A percentile compares a stretch with the other conserved stretches of the same genome.
These are phyloP conservation scores for Annulohypoxylon truncatum DNA, from an alignment of 2,329 filamentous ascomycete genomes.

Conservation along the genomic window DNA sequence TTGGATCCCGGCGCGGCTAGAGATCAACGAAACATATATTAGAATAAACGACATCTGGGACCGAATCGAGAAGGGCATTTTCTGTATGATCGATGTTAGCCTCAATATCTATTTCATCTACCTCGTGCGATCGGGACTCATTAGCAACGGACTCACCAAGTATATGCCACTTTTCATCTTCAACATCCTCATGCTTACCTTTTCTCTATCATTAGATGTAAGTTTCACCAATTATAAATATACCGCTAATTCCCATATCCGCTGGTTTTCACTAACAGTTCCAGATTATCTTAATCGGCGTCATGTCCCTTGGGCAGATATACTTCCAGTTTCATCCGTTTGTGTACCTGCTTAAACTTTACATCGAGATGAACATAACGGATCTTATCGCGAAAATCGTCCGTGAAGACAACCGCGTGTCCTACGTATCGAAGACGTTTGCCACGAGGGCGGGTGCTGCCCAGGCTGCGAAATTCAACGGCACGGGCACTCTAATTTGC, in stretches of 20 bases:
- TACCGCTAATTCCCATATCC: too few relatives aligned
- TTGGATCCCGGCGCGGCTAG: conserved; percentile 62
- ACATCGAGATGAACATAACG: conserved; percentile 42
- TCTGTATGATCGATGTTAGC: conserved; percentile 60
- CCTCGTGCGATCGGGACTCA: conserved; percentile 59
- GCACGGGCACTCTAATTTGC: neutral
- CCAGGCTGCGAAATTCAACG: neutral
- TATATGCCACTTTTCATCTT: conserved; percentile 62
- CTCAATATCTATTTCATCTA: conserved; percentile 66
- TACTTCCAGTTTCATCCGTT: conserved; percentile 38
- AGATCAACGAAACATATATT: conserved; percentile 47
- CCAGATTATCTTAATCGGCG: conserved; percentile 40
- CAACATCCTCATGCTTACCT: conserved; percentile 61
- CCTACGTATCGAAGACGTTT: neutral
- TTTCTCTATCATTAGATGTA: conserved; percentile 64
- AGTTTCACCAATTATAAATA: conserved; percentile 35
- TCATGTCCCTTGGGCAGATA: conserved; percentile 36
- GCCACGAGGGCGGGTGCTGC: neutral
- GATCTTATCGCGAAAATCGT: conserved; percentile 24
- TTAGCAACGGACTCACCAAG: conserved; percentile 61
- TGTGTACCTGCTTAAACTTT: conserved; percentile 40
- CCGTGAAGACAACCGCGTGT: neutral
- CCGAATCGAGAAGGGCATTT: conserved; percentile 63
- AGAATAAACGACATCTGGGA: conserved; percentile 64
- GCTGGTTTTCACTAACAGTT: neutral